Evolutionary conservation across 768 basidiomycete species (phyloP).

Genomic region (Vararia minispora): DNA sequence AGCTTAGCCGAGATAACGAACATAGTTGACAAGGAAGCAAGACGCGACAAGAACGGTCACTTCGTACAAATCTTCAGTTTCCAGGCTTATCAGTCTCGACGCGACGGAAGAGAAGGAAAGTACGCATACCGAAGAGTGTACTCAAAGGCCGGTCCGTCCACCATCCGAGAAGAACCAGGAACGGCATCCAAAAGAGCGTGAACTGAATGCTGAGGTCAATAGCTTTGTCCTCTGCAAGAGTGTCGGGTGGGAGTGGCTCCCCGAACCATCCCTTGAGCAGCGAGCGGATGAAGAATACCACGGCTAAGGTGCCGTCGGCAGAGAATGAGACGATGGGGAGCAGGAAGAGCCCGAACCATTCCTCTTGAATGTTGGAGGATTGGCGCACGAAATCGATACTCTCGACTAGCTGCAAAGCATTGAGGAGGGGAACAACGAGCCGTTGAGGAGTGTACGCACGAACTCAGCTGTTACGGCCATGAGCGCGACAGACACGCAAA

Average conservation of each 20-base stretch:
- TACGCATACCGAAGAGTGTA: constrained; percentile 51
- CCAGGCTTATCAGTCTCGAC: not conserved
- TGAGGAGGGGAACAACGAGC: not conserved
- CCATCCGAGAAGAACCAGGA: constrained; percentile 61
- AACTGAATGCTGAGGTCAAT: constrained; percentile 77
- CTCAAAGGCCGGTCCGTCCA: constrained; percentile 48
- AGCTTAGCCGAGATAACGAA: too few relatives aligned
- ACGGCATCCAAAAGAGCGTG: constrained; percentile 69
- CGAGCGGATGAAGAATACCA: constrained; percentile 43
- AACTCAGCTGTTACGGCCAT: constrained; percentile 67
- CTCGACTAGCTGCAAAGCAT: constrained; percentile 40
- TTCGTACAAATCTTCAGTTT: constrained; percentile 51
- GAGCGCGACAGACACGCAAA: constrained; percentile 41
- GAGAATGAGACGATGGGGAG: constrained; percentile 66
- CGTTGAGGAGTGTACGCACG: constrained; percentile 26
- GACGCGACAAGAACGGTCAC: constrained; percentile 52
- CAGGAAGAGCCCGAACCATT: constrained; percentile 70
- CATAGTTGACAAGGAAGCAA: constrained; percentile 70
- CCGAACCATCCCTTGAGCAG: constrained; percentile 29
- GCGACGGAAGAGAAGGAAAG: not conserved
- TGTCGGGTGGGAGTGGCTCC: constrained; percentile 32
- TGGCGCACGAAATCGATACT: constrained; percentile 46
- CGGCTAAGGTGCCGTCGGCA: constrained; percentile 54
- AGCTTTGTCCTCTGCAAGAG: constrained; percentile 55
- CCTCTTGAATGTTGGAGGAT: constrained; percentile 31